Evolutionary conservation across 2,329 filamentous ascomycete genomes (phyloP), one percentile per base, ranked within the genome.

Genomic region (Daldinia sp.): DNA sequence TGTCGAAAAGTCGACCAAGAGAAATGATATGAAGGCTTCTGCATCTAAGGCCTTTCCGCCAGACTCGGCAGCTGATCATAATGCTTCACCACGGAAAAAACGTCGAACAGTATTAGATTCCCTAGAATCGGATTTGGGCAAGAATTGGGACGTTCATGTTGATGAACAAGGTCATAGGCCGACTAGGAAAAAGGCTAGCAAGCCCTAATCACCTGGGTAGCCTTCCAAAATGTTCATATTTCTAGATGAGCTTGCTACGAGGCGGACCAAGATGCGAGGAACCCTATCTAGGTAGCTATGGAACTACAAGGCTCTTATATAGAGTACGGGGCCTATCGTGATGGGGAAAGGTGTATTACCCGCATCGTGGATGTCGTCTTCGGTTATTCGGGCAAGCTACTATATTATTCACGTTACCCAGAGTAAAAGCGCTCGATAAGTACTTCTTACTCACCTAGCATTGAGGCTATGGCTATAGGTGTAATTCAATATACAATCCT

Each of bases 121-220:
- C 32, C 61, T 73, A 15, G 35, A 37, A 17, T 61, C 64, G 11
- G 32, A 64, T 32, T 34, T 73, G 10, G 69, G 70, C 11, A 61
- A 45, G 19, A 51, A 54, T 1, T 73, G 71, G 71, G 52, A 63
- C 17, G 39, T 58, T 27, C 43, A 39, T 15, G 65, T 69, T 43
- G 66, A 68, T 23, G 58, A 62, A 25, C 27, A 63, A 8, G 70
- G 71, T 10, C 69, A 58, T 49, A 65, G 71, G 25, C 63, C 67
- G 15, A n/a, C 45, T 35, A 59, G 48, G n/a, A 10, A 62, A 30
- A 53, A n/a, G 10, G 37, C 6, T 32, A 59, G 34, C 30, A 65
- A 52, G 30, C 9, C 30, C 8, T 52, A 5, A 51, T 27, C 5
- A 8, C 11, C 5, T 30, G 21, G 9, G 15, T 43, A 43, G 13